Base-by-base conservation (phyloP, 495 filamentous ascomycete genomes). In the Xylaria telfairii region DNA sequence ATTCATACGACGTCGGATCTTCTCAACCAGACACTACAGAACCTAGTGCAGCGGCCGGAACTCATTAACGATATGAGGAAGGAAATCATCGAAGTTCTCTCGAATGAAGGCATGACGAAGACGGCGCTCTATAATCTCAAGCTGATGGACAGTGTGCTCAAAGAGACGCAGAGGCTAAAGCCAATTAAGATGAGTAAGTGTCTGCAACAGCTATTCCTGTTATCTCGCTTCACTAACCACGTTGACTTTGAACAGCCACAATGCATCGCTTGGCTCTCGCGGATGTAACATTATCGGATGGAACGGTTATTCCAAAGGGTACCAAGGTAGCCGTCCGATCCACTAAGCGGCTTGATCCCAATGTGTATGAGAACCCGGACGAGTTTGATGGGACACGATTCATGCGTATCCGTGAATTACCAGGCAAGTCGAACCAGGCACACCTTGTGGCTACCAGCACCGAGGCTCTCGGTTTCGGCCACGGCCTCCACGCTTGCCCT, bases 321-420 rank as follows among this genome's bases (percentile, higher is more conserved):
- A 77, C 75, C 42, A 75, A 56, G 13, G 76, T 85, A 28, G 71
- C 68, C 7, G 78, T 87, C 10, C 81, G 81, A 2, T 51, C 71
- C 12, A 70, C 62, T 4, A 63, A 65, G 13, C 77, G 79, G 71
- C 76, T 73, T 60, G 83, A 88, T 68, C 77, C 83, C 17, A n/a
- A 62, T 1, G 63, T 86, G 54, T 87, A 87, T 71, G 77, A 80
- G 4, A 72, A 83, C 41, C 78, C 86, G 9, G 71, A 78, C 2
- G 71, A 69, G 28, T 89, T 80, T 76, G 85, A 89, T 71, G 82
- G 80, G 19, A 79, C 78, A 49, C 84, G 86, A 10, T 88, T 87
- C 73, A 73, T 82, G 62, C 80, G 79, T 4, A 79, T 83, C 76
- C 74, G 81, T 30, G 71, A 77, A 8, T 65, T 57, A 7, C 68